Conservation (phyloP, 1,284 basidiomycete species). For the Crucibulum parvulum region DNA sequence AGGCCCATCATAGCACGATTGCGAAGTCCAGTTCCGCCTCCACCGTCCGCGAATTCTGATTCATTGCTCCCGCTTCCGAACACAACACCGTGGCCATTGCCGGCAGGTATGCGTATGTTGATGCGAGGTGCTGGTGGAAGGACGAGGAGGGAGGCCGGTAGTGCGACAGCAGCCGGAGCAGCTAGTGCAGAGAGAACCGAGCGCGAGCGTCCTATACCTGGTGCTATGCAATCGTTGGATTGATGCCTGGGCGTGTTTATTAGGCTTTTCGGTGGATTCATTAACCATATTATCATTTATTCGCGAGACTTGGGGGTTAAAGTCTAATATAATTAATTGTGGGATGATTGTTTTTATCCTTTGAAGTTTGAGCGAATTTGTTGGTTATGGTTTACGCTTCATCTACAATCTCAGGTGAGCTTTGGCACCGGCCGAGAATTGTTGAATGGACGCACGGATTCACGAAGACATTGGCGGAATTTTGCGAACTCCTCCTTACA, state of each 20-base stretch:
- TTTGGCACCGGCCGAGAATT: too few relatives aligned
- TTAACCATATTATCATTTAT: background rate
- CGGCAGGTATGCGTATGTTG: constrained; percentile 58
- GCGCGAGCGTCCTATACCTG: constrained; percentile 31
- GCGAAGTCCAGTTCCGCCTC: constrained; percentile 53
- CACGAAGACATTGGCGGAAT: constrained; percentile 77
- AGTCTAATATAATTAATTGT: background rate
- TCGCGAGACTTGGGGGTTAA: too few relatives aligned
- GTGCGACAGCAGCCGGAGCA: constrained; percentile 4
- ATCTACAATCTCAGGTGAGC: constrained; percentile 48
- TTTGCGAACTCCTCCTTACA: constrained; percentile 81
- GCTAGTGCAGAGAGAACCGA: constrained; percentile 15
- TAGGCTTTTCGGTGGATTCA: background rate
- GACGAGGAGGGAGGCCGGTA: constrained; percentile 43
- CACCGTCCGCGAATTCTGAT: constrained; percentile 36
- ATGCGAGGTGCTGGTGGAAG: constrained; percentile 42
- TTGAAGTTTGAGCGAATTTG: background rate
- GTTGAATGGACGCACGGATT: constrained; percentile 55
- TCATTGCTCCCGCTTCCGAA: constrained; percentile 64
- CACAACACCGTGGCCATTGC: constrained; percentile 60
- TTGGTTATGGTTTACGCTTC: constrained; percentile 43
- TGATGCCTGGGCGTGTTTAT: background rate
- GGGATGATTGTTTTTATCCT: background rate
- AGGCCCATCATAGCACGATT: constrained; percentile 58
- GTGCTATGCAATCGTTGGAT: constrained; percentile 28